Evolutionary conservation across 768 basidiomycete species (phyloP), one percentile per base, ranked within the genome.

Genomic region (Boletus sensibilis): DNA sequence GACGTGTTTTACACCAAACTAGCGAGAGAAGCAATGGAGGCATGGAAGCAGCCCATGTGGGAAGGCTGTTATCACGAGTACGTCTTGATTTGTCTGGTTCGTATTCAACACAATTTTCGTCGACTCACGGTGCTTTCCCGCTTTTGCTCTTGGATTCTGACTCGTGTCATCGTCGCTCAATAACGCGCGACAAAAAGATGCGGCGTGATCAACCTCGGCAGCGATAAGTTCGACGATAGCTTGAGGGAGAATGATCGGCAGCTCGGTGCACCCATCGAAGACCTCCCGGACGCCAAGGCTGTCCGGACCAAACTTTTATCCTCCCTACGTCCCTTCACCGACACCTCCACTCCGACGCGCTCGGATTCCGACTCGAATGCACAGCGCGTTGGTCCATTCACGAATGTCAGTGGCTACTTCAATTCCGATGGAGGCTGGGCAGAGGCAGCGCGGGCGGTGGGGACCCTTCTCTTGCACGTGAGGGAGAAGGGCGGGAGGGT

Each of bases 401-500:
- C 56, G 3, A 37, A 52, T 23, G 61, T 66, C 34, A 60, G 70
- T 23, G 91, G 87, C 1, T 95, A 89, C 65, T 61, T 88, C 43
- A 96, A 94, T 64, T 75, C 74, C 9, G 85, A 90, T 37, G 83
- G 88, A 1, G 94, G 94, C 14, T 98, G 94, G 94, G 92, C 83
- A 3, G 78, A 87, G 64, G 92, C 94, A 1, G 76, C 79, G 1
- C 81, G 86, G 65, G 92, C 88, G 4, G 64, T 93, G 10, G 64
- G 70, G 3, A 66, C 79, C 11, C 72, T 90, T 55, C 79, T 87
- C 49, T 66, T 72, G 29, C 80, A 76, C 42, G 84, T 96, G 5
- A 65, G 68, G n/a, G 65, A 75, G 12, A 74, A 85, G 41, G 86
- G 86, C 0, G 92, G 85, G 1, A 77, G 73, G 23, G 72, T 96